Evolutionary conservation across 192 early-diverging fungal species (phyloP).

Genomic region (Podila epigama): DNA sequence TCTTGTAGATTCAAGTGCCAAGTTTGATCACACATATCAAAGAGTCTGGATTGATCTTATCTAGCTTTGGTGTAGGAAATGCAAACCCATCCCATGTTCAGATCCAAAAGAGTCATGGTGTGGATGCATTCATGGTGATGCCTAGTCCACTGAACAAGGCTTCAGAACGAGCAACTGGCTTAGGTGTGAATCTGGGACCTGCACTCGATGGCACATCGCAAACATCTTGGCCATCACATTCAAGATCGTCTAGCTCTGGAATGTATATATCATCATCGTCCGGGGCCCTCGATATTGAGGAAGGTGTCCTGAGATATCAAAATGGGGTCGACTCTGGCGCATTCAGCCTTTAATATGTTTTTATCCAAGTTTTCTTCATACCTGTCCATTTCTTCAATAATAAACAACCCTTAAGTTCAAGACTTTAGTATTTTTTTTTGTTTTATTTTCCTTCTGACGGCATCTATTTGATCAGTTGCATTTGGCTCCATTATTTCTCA

Average conservation of each 20-base stretch:
- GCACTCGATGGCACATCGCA: background rate
- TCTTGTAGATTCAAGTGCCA: constrained; percentile 84
- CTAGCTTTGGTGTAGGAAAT: constrained; percentile 90
- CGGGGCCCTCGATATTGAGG: constrained; percentile 39
- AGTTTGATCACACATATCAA: constrained; percentile 92
- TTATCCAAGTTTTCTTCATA: too few relatives aligned
- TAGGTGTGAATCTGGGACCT: background rate
- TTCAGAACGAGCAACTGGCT: background rate
- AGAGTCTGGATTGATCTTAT: constrained; percentile 88
- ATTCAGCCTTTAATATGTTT: constrained; percentile 13
- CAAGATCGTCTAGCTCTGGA: constrained; percentile 25
- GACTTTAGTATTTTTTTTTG: too few relatives aligned
- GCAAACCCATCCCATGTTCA: constrained; percentile 62
- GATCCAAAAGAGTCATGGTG: constrained; percentile 84
- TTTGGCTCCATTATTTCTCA: background rate
- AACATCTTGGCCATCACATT: background rate
- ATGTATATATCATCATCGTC: constrained; percentile 32
- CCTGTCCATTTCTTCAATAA: background rate
- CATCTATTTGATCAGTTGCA: background rate
- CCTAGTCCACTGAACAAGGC: background rate
- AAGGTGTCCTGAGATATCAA: constrained; percentile 46
- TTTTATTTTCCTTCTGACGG: background rate
- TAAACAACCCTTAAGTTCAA: background rate
- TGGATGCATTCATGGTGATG: constrained; percentile 87
- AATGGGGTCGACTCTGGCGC: constrained; percentile 45